Percentiles rank a stretch among this genome's conserved stretches.
phyloP scores from a whole-genome alignment of 768 basidiomycete species.

The Kwoniella pini region DNA sequence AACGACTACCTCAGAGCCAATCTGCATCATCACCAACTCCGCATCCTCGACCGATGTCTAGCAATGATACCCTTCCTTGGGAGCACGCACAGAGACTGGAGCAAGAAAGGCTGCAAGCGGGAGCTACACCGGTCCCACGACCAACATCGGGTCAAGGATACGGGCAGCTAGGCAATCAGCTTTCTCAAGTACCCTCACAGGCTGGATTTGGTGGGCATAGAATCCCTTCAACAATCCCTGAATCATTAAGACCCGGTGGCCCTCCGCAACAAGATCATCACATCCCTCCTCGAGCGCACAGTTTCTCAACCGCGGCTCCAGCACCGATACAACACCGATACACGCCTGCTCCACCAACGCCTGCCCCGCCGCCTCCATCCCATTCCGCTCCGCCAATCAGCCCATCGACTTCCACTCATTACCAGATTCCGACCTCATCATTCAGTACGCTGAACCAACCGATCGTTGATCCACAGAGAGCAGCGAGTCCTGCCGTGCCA shows the following conservation, averaged over 20 bases:
- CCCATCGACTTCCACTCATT: slow-evolving; percentile 17
- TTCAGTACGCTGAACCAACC: slow-evolving; percentile 26
- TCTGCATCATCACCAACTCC: slow-evolving; percentile 28
- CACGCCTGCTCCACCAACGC: slow-evolving; percentile 21
- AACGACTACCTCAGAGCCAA: slow-evolving; percentile 30
- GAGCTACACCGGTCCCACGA: slow-evolving; percentile 31
- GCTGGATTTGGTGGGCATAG: slow-evolving; percentile 5
- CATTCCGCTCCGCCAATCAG: slow-evolving; percentile 37
- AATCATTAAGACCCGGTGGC: slow-evolving; percentile 24
- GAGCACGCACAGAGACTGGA: slow-evolving; percentile 20
- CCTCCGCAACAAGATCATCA: slow-evolving; percentile 18
- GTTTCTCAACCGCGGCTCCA: slow-evolving; percentile 30
- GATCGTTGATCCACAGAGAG: slow-evolving; percentile 13
- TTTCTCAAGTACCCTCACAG: neutral
- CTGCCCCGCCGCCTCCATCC: slow-evolving; percentile 31
- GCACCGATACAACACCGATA: slow-evolving; percentile 8
- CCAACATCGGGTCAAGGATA: slow-evolving; percentile 28
- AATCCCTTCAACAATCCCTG: slow-evolving; percentile 24
- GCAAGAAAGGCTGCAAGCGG: slow-evolving; percentile 9
- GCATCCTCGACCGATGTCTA: slow-evolving; percentile 33
- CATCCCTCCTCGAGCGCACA: slow-evolving; percentile 29
- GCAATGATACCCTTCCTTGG: slow-evolving; percentile 22
- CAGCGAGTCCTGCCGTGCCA: slow-evolving; percentile 24
- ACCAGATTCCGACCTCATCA: slow-evolving; percentile 34
- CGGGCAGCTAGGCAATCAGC: neutral